Percentiles rank a stretch among this genome's conserved stretches.
These are phyloP conservation scores for Yamadazyma siamensis DNA, from an alignment of 1,139 yeast genomes.

Conservation along the genomic window DNA sequence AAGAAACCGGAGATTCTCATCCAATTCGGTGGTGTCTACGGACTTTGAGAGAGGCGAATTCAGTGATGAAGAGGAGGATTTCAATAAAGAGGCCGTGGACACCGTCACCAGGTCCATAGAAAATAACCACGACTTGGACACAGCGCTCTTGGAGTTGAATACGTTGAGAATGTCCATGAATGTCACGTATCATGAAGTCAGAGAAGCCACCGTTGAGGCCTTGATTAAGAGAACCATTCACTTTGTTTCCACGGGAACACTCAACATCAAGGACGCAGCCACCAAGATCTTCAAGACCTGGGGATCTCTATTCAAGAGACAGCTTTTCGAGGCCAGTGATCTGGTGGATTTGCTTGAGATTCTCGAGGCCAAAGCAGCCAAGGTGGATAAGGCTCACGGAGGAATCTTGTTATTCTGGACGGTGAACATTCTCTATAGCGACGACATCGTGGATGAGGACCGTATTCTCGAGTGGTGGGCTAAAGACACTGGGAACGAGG, in stretches of 20 bases:
- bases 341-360: conserved; percentile 68
- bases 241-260: conserved; percentile 71
- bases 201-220: conserved; percentile 76
- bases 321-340: conserved; percentile 77
- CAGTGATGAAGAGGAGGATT: conserved; percentile 54
- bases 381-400: conserved; percentile 25
- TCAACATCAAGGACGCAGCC: conserved; percentile 72
- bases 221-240: conserved; percentile 65
- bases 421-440: conserved; percentile 68
- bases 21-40: conserved; percentile 38
- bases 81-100: conserved; percentile 85
- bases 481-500: conserved; percentile 37
- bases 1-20: conserved; percentile 32
- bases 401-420: conserved; percentile 62
- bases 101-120: conserved; percentile 89
- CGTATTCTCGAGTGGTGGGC: conserved; percentile 82
- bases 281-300: conserved; percentile 72
- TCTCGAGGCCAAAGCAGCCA: conserved; percentile 48
- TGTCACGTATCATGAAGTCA: conserved; percentile 89
- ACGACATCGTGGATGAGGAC: conserved; percentile 80
- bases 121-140: conserved; percentile 88
- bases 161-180: conserved; percentile 97
- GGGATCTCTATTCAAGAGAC: conserved; percentile 77
- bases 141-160: conserved; percentile 86
- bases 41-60: conserved; percentile 36